Evolutionary conservation across 2,329 filamentous ascomycete genomes (phyloP), one percentile per base, ranked within the genome.

Genomic region (Incumbomyces delicatus): DNA sequence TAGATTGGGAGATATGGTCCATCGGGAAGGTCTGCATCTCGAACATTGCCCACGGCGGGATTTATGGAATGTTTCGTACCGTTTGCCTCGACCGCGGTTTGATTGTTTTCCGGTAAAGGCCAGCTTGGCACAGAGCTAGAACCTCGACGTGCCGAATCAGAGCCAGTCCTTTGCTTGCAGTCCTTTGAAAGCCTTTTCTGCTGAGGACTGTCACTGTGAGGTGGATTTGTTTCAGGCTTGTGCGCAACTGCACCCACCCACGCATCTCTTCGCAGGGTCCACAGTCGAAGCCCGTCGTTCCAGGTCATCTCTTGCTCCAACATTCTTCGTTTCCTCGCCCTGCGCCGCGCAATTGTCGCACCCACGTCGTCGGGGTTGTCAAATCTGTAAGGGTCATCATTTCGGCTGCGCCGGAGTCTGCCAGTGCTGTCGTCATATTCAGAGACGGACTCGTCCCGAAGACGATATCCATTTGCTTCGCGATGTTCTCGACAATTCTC

Each of bases 241-340:
- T 53, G 51, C 36, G 40, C 41, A 18, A 76, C 76, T 29, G 87
- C 89, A 29, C 85, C 83, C 1, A 88, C 90, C 90, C 90, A 96
- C 6, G 80, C 81, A 66, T 95, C 80, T 41, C 89, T 76, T 49
- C 86, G 74, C 27, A 81, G 77, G 49, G 81, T 77, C 66, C 87
- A 96, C 61, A 83, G 84, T n/a, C 80, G 76, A 47, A 95, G 63
- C 0, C 90, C 90, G 32, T 82, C 72, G 58, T 95, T 96, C 81
- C 85, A 94, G 27, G 70, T 63, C 67, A 80, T 76, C 67, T 86
- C 83, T 47, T 80, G 77, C 51, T 77, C 74, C 41, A 78, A 61
- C 41, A 71, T 75, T 55, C 72, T 75, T 46, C 80, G 72, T 35
- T 77, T 71, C 51, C 72, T 75, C 31, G 77, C 71, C 50, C 73